A percentile compares a stretch with the other conserved stretches of the same genome.
Conservation (phyloP, 495 filamentous ascomycete species). For the Aspergillus ellipticus region DNA sequence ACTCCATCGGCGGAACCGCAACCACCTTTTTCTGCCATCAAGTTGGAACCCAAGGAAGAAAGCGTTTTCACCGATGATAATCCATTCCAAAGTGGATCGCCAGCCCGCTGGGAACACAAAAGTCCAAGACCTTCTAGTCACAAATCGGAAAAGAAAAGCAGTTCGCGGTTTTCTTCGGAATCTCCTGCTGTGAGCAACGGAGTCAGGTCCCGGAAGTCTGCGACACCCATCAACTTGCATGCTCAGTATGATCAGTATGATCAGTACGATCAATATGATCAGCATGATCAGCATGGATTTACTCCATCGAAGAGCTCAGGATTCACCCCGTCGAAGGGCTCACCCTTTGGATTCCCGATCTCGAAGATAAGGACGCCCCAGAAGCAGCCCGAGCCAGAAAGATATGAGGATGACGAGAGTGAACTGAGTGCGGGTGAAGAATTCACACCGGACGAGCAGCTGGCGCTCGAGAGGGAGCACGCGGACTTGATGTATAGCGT, state of each 20-base stretch:
- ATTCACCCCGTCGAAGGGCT: conserved; percentile 30
- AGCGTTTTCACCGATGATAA: conserved; percentile 83
- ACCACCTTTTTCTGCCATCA: conserved; percentile 31
- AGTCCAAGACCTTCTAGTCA: conserved; percentile 26
- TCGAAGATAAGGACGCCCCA: conserved; percentile 27
- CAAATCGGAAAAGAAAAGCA: conserved; percentile 39
- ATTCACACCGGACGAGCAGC: conserved; percentile 86
- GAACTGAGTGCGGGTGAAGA: conserved; percentile 72
- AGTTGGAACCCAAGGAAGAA: conserved; percentile 37
- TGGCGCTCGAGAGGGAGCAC: conserved; percentile 65
- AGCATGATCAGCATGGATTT: no score
- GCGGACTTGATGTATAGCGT: conserved; percentile 31
- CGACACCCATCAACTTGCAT: conserved; percentile 30
- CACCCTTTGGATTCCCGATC: conserved; percentile 48
- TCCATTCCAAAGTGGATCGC: conserved; percentile 87
- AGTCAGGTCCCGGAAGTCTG: conserved; percentile 36
- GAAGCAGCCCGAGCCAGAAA: conserved; percentile 32
- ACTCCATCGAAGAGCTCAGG: no score
- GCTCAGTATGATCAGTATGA: conserved; percentile 38
- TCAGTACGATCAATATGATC: no score
- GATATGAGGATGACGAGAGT: conserved; percentile 42
- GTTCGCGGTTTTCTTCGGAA: conserved; percentile 33
- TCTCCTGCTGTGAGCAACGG: conserved; percentile 30
- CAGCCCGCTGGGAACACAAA: conserved; percentile 33
- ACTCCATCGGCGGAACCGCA: conserved; percentile 43